Base-by-base conservation (phyloP, 2,329 filamentous ascomycete genomes). In the Fusarium sp. region DNA sequence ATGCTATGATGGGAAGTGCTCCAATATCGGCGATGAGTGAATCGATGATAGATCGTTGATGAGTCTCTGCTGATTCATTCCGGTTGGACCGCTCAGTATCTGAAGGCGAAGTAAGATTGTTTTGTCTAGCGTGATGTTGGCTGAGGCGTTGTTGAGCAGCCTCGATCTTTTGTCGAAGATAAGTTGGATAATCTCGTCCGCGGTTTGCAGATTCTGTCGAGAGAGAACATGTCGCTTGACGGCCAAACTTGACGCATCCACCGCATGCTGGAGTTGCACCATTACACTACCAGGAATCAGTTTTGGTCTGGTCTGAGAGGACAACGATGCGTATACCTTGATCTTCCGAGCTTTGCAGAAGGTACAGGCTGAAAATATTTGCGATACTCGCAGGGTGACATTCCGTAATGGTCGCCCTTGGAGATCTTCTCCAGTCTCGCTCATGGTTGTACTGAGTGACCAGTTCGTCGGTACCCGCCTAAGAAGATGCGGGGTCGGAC, bases 311-410 rank as follows among this genome's bases (percentile, higher is more conserved):
- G 8, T 3, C 7, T 2, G 2, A 8, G 20, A 2, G 5, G 1
- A 10, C 13, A 4, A 18, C 3, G 15, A 32, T n/a, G 0, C 14
- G 5, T 11, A 1, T 9, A 68, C 66, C 48, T 68, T 68, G 20
- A 55, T 68, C 41, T 68, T 68, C 14, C 66, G 36, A 32, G 36
- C 39, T 24, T 68, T 68, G 1, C 66, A 68, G 3, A 68, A 68
- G 3, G 41, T 63, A 22, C 66, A 68, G 10, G 66, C 66, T 2
- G 66, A 68, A 0, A 42, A 13, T 5, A 68, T 28, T 17, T 69
- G 65, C 3, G 66, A 69, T 2, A 69, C 65, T 26, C 65, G 45
- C 4, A 69, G 15, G 6, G 50, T 39, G 10, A 57, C 65, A 4
- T 41, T 57, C 44, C 66, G 34, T 3, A 62, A 2, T 0, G 66